Conservation (phyloP, 2,329 filamentous ascomycete genomes). For the Cladosporium sp. region DNA sequence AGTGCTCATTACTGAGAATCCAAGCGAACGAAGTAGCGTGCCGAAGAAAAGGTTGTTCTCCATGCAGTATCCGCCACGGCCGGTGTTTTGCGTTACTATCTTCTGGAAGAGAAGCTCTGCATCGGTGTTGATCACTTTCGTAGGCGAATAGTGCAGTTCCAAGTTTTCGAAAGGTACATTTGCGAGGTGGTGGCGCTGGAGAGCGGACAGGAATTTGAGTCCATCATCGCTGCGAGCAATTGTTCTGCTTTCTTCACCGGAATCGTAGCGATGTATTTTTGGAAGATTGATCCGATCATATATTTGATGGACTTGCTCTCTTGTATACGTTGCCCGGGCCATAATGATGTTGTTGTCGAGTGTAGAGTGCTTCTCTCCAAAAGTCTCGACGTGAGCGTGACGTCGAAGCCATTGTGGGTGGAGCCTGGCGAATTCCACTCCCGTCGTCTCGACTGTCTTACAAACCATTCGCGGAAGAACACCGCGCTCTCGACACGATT, state of each 20-base stretch:
- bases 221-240: conserved; percentile 24
- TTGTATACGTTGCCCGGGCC: conserved; percentile 26
- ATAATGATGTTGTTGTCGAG: conserved; percentile 1
- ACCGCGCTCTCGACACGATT: not conserved
- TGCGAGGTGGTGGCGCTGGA: conserved; percentile 39
- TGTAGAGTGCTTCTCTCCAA: not conserved
- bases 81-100: conserved; percentile 45
- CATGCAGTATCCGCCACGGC: conserved; percentile 63
- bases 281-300: conserved; percentile 33
- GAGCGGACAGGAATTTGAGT: conserved; percentile 29
- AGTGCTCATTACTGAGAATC: conserved; percentile 48
- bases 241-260: conserved; percentile 24
- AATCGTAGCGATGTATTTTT: conserved; percentile 25
- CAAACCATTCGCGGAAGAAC: not conserved
- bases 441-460: not conserved
- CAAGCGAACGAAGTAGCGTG: conserved; percentile 53
- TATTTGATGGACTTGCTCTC: conserved; percentile 28
- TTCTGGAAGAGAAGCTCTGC: conserved; percentile 55
- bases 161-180: conserved; percentile 60
- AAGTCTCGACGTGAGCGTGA: not conserved
- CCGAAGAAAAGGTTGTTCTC: conserved; percentile 59
- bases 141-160: conserved; percentile 56
- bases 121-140: conserved; percentile 53
- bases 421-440: not conserved
- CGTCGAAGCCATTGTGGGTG: not conserved